Evolutionary conservation across 306 rosid genomes (phyloP).

Genomic region (Elaeagnus macrophylla): DNA sequence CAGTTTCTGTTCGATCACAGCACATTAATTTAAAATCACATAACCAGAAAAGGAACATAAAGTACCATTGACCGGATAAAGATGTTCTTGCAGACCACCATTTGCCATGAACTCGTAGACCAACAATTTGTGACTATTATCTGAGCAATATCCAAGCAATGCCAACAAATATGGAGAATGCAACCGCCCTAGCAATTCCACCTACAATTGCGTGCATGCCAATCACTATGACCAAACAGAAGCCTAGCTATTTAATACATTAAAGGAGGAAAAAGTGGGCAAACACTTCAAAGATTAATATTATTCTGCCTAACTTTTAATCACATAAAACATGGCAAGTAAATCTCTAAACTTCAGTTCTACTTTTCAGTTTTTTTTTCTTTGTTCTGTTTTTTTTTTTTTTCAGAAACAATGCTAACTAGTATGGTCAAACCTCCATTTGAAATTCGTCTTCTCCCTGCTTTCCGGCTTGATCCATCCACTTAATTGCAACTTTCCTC

Average conservation of each 20-base stretch:
- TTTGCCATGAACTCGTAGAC: slow-evolving; percentile 89
- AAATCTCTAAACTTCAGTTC: background rate
- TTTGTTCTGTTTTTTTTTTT: background rate
- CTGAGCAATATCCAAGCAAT: slow-evolving; percentile 79
- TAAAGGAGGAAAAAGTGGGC: background rate
- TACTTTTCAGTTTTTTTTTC: background rate
- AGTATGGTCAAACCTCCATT: slow-evolving; percentile 57
- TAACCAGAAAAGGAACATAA: slow-evolving; percentile 1
- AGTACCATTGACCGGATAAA: slow-evolving; percentile 71
- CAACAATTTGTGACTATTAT: slow-evolving; percentile 60
- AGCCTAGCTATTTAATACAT: background rate
- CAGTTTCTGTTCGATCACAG: background rate
- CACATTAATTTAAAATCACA: background rate
- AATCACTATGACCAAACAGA: slow-evolving; percentile 14
- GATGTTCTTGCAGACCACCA: slow-evolving; percentile 90
- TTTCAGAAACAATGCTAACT: slow-evolving; percentile 2
- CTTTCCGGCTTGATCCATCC: slow-evolving; percentile 86
- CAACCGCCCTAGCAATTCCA: slow-evolving; percentile 77
- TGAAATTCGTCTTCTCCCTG: slow-evolving; percentile 90
- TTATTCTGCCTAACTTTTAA: background rate
- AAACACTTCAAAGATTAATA: background rate
- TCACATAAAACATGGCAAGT: background rate
- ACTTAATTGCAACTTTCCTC: slow-evolving; percentile 76
- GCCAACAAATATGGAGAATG: slow-evolving; percentile 78
- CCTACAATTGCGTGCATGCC: slow-evolving; percentile 34